These are phyloP conservation scores for Diaporthe caulivora DNA, from an alignment of 2,329 filamentous ascomycete genomes.

Conservation along the genomic window DNA sequence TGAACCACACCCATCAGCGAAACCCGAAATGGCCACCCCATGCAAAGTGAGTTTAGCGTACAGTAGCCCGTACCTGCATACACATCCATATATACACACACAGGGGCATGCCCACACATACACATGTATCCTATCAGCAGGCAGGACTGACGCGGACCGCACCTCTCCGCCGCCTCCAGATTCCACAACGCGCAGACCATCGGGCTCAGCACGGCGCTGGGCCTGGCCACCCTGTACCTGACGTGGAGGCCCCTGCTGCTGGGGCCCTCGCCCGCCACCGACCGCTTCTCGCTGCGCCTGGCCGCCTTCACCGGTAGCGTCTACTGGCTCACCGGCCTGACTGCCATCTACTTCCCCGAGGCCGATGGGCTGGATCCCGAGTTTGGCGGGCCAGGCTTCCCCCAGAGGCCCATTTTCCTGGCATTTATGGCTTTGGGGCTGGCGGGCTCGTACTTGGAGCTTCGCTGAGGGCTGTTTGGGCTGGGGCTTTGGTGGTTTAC, in stretches of 20 bases:
- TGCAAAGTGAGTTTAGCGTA: constrained; percentile 52
- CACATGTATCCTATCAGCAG: background rate
- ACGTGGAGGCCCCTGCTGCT: constrained; percentile 50
- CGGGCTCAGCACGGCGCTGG: constrained; percentile 53
- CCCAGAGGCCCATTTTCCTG: constrained; percentile 51
- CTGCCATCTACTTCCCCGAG: constrained; percentile 53
- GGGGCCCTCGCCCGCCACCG: constrained; percentile 41
- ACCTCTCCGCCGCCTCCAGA: constrained; percentile 39
- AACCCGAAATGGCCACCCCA: constrained; percentile 61
- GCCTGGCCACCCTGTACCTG: constrained; percentile 54
- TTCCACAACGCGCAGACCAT: constrained; percentile 60
- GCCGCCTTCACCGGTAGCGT: constrained; percentile 53
- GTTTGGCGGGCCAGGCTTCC: constrained; percentile 57
- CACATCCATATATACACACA: background rate
- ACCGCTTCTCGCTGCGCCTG: constrained; percentile 49
- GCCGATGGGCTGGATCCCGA: constrained; percentile 57
- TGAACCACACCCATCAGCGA: constrained; percentile 55
- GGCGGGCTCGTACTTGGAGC: constrained; percentile 40
- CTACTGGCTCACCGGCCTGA: constrained; percentile 57
- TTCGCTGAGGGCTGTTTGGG: background rate
- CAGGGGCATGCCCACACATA: background rate
- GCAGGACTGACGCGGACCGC: constrained; percentile 3
- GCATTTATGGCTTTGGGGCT: constrained; percentile 44
- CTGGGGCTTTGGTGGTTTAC: too few species aligned
- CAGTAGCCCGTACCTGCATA: background rate